These are phyloP conservation scores for Penicillium sp. DNA, from an alignment of 2,329 filamentous ascomycete species.

Conservation along the genomic window DNA sequence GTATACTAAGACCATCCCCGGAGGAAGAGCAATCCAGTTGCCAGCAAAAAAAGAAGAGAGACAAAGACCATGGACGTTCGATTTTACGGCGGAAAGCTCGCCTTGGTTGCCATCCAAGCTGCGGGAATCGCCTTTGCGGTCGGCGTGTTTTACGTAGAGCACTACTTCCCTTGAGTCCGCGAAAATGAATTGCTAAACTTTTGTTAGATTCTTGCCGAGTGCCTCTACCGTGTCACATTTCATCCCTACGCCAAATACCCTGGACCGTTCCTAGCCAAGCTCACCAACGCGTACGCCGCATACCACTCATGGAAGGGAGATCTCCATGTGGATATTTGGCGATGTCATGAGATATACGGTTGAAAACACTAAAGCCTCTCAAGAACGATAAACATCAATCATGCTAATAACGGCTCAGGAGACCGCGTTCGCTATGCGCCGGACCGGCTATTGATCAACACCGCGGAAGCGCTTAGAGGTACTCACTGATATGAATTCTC, in stretches of 20 bases:
- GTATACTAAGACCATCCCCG: too few species aligned
- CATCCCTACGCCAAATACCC: too few species aligned
- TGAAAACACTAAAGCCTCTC: not conserved
- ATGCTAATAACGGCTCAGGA: not conserved
- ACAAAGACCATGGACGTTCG: too few species aligned
- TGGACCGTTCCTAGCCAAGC: constrained; percentile 42
- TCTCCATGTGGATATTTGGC: constrained; percentile 33
- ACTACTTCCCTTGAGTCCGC: too few species aligned
- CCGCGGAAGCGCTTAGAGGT: not conserved
- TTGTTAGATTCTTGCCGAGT: not conserved
- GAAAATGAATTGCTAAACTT: too few species aligned
- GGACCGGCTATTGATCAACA: not conserved
- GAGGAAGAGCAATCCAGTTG: too few species aligned
- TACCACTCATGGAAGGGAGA: constrained; percentile 33
- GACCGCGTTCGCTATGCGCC: not conserved
- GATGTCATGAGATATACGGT: constrained; percentile 39
- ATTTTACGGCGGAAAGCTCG: too few species aligned
- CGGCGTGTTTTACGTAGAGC: too few species aligned
- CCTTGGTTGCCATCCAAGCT: too few species aligned
- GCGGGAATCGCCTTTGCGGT: too few species aligned
- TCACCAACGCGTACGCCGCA: constrained; percentile 56
- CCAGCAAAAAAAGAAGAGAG: too few species aligned
- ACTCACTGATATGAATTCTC: not conserved
- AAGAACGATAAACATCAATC: too few species aligned
- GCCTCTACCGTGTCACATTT: not conserved